Percentiles rank a stretch among this genome's conserved stretches.
These are phyloP conservation scores for Scedosporium minutisporum DNA, from an alignment of 2,329 filamentous ascomycete genomes.

Conservation along the genomic window DNA sequence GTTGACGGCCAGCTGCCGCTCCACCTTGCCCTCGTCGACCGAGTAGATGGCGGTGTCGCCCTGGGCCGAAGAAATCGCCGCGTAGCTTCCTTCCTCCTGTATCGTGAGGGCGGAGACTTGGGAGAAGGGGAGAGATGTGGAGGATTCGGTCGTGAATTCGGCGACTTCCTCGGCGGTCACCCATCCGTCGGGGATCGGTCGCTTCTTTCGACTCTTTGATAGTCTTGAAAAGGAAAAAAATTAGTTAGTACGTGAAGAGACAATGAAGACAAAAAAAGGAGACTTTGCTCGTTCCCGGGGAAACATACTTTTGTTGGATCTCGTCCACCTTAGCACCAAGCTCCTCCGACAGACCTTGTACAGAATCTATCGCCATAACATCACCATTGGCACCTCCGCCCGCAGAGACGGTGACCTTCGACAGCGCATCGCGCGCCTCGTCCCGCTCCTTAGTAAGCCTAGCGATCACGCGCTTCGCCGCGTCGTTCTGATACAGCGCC, in stretches of 20 bases:
- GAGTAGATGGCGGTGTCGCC: conserved; percentile 71
- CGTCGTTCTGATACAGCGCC: conserved; percentile 93
- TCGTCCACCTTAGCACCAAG: conserved; percentile 66
- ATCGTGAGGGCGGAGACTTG: conserved; percentile 40
- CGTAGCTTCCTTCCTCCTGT: conserved; percentile 45
- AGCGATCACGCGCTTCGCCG: conserved; percentile 90
- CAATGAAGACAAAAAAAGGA: neutral
- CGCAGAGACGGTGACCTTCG: conserved; percentile 66
- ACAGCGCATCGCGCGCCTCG: conserved; percentile 81
- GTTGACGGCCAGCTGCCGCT: conserved; percentile 56
- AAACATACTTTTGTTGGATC: conserved; percentile 66
- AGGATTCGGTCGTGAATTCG: conserved; percentile 32
- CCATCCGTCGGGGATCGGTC: conserved; percentile 78
- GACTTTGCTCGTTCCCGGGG: neutral
- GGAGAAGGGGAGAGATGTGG: conserved; percentile 36
- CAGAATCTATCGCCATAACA: conserved; percentile 81
- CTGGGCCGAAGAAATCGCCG: conserved; percentile 64
- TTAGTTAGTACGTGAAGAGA: neutral
- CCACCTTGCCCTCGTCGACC: conserved; percentile 54
- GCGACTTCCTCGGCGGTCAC: conserved; percentile 62
- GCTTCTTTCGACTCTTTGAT: conserved; percentile 82
- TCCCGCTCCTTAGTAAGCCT: conserved; percentile 84
- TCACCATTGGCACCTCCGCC: conserved; percentile 53
- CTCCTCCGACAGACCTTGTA: conserved; percentile 61
- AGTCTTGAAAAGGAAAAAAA: conserved; percentile 43